These are phyloP conservation scores for Brettanomyces nanus DNA, from an alignment of 805 yeast species.

Conservation along the genomic window DNA sequence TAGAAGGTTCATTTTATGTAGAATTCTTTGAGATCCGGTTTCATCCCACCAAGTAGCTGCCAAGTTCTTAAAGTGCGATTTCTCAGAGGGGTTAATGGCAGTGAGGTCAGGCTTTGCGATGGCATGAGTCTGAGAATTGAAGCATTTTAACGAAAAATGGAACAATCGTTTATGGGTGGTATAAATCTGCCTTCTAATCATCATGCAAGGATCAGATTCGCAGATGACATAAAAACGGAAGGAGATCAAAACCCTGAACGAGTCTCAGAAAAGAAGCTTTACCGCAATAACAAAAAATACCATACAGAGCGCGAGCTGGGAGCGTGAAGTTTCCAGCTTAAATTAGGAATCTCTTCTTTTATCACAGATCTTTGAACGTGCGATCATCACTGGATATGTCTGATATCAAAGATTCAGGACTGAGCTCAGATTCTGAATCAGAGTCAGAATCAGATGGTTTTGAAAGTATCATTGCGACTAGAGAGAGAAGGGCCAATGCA, in stretches of 20 bases:
- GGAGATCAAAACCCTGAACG: no score
- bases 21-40: slow-evolving; percentile 83
- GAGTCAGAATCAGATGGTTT: slow-evolving; percentile 25
- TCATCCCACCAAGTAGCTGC: slow-evolving; percentile 99
- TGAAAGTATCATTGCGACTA: slow-evolving; percentile 62
- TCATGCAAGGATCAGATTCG: no score
- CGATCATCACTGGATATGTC: no score
- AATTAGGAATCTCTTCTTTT: no score
- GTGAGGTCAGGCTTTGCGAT: not conserved
- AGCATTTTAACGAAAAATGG: not conserved
- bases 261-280: no score
- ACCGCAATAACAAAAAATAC: no score
- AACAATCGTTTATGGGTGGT: not conserved
- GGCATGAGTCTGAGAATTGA: no score
- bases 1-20: slow-evolving; percentile 88
- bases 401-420: not conserved
- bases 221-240: no score
- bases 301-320: no score
- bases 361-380: no score
- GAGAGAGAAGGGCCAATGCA: slow-evolving; percentile 79
- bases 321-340: no score
- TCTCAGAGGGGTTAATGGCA: slow-evolving; percentile 36
- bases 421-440: not conserved
- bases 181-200: not conserved
- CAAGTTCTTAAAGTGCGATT: slow-evolving; percentile 72